phyloP scores from a whole-genome alignment of 2,329 filamentous ascomycete genomes.

The Aspergillus uvarum region DNA sequence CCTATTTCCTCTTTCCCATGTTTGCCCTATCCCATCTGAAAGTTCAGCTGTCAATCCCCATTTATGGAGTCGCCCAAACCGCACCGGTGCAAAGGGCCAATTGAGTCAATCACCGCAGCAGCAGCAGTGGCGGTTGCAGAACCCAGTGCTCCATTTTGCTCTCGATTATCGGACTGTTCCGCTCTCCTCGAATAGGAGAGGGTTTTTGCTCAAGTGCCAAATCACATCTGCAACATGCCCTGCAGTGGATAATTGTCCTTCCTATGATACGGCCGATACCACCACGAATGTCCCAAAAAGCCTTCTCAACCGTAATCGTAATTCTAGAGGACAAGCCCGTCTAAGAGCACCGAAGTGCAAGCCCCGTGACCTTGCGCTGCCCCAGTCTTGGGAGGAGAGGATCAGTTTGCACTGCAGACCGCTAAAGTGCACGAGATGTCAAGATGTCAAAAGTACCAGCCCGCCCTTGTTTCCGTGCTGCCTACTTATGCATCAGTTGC shows the following conservation, averaged over 20 bases:
- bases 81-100: background rate
- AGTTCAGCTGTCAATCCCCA: background rate
- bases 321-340: no score
- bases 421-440: background rate
- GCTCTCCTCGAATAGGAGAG: background rate
- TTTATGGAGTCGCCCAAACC: background rate
- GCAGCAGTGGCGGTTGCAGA: background rate
- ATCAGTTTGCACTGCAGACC: background rate
- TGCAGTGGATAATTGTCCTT: background rate
- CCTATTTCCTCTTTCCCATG: background rate
- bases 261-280: background rate
- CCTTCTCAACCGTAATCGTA: no score
- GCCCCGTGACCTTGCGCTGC: no score
- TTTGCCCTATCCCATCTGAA: background rate
- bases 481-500: background rate
- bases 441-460: background rate
- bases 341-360: no score
- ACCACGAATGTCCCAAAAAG: background rate
- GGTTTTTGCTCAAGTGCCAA: background rate
- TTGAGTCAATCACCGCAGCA: background rate
- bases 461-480: background rate
- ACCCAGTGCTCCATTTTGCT: background rate
- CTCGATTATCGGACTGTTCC: background rate
- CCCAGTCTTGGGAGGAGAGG: no score
- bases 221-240: background rate